Evolutionary conservation across 164 flowering plant genomes (phyloP), one percentile per base, ranked within the genome.

Genomic region (Cinnamomum micranthum): DNA sequence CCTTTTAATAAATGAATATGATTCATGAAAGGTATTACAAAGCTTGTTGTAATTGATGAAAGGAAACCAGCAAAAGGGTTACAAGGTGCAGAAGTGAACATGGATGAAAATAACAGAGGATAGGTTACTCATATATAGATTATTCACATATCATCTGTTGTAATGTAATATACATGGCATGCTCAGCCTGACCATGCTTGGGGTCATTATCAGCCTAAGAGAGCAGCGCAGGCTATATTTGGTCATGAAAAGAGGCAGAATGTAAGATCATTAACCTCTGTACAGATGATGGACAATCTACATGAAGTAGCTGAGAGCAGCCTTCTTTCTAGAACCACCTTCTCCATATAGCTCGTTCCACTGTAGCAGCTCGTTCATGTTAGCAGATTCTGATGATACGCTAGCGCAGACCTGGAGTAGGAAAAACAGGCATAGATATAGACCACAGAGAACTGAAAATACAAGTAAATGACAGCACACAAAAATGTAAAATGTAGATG

Each of bases 331-430:
- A 0, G 98, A 93, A 59, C 98, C 98, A 6, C 98, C 98, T 81
- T 93, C 97, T 0, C 98, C 95, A 51, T 93, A 92, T 2, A 90
- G 89, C 73, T 93, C 98, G 76, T 93, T 93, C 98, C 98, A 93
- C 73, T 92, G 98, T 72, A 80, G 70, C 22, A 93, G 89, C 85
- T 90, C 98, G 1, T 82, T 89, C 97, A 92, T 93, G 84, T 92
- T 93, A 17, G 82, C 86, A 1, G 97, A 92, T 70, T 93, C 95
- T 0, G 95, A 91, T 24, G 95, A 92, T 23, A 94, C 98, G 77
- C 98, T 94, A 2, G 98, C 95, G 70, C 97, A 91, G n/a, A 94
- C 98, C 98, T 93, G 81, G 1, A 23, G 15, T 22, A 17, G 35
- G 24, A 31, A 71, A 47, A 28, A 62, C 27, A 28, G 14, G 17